Evolutionary conservation across 1,284 basidiomycete genomes (phyloP).

Genomic region (Moesziomyces parantarcticus): DNA sequence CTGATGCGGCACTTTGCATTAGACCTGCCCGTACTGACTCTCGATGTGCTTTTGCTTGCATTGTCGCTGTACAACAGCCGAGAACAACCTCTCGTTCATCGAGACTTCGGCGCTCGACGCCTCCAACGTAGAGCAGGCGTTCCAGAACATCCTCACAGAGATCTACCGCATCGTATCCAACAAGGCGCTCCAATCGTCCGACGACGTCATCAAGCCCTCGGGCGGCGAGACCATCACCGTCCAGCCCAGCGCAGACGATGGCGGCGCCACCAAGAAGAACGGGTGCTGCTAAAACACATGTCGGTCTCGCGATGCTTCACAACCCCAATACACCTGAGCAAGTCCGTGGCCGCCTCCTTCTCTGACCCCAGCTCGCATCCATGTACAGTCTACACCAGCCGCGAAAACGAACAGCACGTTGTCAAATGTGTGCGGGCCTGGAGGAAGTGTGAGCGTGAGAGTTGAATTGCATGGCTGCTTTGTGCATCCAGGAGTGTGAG

Average conservation of each 20-base stretch:
- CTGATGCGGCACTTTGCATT: background rate
- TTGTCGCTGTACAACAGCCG: slow-evolving; percentile 70
- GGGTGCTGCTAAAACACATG: slow-evolving; percentile 63
- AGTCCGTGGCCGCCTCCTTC: no score
- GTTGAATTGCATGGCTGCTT: background rate
- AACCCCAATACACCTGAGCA: background rate
- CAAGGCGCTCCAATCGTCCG: slow-evolving; percentile 67
- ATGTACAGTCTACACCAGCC: no score
- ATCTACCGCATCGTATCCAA: slow-evolving; percentile 68
- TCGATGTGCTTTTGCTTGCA: background rate
- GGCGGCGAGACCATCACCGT: slow-evolving; percentile 68
- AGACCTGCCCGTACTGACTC: background rate
- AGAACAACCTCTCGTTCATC: slow-evolving; percentile 87
- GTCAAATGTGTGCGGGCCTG: no score
- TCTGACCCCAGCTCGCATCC: no score
- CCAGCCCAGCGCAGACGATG: slow-evolving; percentile 66
- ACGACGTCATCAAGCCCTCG: slow-evolving; percentile 67
- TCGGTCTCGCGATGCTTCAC: no score
- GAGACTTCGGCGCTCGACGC: slow-evolving; percentile 99
- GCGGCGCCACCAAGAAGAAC: slow-evolving; percentile 66
- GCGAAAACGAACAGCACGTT: no score
- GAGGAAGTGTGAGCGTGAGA: no score
- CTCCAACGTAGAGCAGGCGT: slow-evolving; percentile 90
- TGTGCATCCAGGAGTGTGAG: no score
- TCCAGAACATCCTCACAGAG: slow-evolving; percentile 91